phyloP scores from a whole-genome alignment of 805 yeast genomes.

The Groenewaldozyma salmanticensis region DNA sequence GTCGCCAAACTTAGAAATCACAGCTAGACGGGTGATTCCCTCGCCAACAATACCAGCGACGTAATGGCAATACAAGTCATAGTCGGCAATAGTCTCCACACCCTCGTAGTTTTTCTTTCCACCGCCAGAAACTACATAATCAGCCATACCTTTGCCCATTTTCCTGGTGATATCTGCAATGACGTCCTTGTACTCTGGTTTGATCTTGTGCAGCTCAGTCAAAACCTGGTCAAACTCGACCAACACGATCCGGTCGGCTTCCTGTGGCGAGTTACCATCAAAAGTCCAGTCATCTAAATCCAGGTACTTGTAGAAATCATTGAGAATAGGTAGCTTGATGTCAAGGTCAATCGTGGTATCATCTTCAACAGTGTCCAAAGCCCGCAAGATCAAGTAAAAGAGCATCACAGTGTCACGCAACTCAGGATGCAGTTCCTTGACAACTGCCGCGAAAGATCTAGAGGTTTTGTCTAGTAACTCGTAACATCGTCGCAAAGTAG shows the following conservation, averaged over 20 bases:
- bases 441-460: conserved; percentile 90
- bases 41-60: conserved; percentile 98
- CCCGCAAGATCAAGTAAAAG: conserved; percentile 79
- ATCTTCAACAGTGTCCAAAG: conserved; percentile 92
- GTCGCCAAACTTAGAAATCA: conserved; percentile 63
- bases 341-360: conserved; percentile 77
- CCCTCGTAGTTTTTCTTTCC: conserved; percentile 66
- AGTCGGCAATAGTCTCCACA: conserved; percentile 66
- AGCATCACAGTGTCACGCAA: conserved; percentile 67
- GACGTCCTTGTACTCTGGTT: conserved; percentile 67
- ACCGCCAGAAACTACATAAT: conserved; percentile 61
- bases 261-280: conserved; percentile 57
- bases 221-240: conserved; percentile 68
- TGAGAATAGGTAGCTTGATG: conserved; percentile 63
- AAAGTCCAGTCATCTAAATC: conserved; percentile 69
- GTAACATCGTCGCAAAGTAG: conserved; percentile 54
- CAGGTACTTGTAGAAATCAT: conserved; percentile 57
- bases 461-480: conserved; percentile 61
- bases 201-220: conserved; percentile 60
- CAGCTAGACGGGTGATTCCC: conserved; percentile 78
- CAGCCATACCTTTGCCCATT: conserved; percentile 99
- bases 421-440: conserved; percentile 83
- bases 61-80: conserved; percentile 86
- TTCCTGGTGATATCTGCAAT: conserved; percentile 65
- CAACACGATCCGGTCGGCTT: conserved; percentile 71